These are phyloP conservation scores for Chimonanthus salicifolius DNA, from an alignment of 164 flowering plant genomes.

Conservation along the genomic window DNA sequence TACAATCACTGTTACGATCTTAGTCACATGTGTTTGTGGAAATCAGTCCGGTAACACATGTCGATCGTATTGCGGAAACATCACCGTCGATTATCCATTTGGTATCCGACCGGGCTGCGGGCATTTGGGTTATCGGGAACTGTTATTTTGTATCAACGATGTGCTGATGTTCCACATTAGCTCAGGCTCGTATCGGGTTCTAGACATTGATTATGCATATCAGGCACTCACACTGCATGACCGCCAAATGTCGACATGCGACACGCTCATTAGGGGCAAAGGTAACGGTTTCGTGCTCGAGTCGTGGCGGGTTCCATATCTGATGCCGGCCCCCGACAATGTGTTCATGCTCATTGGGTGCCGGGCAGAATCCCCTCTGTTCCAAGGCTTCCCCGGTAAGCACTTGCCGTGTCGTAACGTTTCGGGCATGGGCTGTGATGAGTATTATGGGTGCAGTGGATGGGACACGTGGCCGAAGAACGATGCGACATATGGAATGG, in stretches of 20 bases:
- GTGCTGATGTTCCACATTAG: constrained; percentile 77
- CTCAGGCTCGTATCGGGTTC: constrained; percentile 90
- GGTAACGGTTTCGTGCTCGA: constrained; percentile 83
- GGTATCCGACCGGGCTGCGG: constrained; percentile 70
- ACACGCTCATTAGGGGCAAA: constrained; percentile 39
- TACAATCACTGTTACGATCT: neutral
- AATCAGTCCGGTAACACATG: constrained; percentile 23
- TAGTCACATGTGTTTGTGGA: neutral
- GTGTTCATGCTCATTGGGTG: constrained; percentile 83
- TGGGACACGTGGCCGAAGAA: constrained; percentile 45
- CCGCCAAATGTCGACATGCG: constrained; percentile 74
- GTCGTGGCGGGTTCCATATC: constrained; percentile 53
- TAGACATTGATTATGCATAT: constrained; percentile 78
- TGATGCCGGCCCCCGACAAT: constrained; percentile 64
- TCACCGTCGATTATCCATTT: constrained; percentile 83
- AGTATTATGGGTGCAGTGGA: constrained; percentile 64
- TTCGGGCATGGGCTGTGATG: constrained; percentile 92
- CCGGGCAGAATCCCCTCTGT: constrained; percentile 67
- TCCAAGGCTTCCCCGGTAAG: constrained; percentile 78
- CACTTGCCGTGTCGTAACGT: constrained; percentile 77
- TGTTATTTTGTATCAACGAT: constrained; percentile 78
- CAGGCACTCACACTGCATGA: constrained; percentile 67
- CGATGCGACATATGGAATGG: constrained; percentile 29
- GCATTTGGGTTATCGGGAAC: constrained; percentile 67
- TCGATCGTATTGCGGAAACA: constrained; percentile 79